phyloP scores from a whole-genome alignment of 1,284 basidiomycete species.

The Entoloma clypeatum region DNA sequence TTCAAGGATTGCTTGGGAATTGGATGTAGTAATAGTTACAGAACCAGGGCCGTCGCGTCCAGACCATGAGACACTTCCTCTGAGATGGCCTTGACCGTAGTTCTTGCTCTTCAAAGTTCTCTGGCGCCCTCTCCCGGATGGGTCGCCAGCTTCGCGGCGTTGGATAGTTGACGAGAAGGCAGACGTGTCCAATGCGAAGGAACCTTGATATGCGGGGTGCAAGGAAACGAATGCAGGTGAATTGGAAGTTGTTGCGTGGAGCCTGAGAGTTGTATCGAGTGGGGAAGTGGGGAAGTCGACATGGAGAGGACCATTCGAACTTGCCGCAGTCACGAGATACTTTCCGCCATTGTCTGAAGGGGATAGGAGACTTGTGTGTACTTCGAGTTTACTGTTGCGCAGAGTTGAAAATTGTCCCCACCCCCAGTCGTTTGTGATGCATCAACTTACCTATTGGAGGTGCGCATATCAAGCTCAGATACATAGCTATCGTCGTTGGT shows the following conservation, averaged over 20 bases:
- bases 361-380: conserved; percentile 17
- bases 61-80: conserved; percentile 21
- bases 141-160: conserved; percentile 17
- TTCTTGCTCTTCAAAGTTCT: conserved; percentile 12
- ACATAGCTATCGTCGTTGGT: conserved; percentile 20
- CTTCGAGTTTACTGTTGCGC: conserved; percentile 20
- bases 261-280: conserved; percentile 25
- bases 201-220: conserved; percentile 41
- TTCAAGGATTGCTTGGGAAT: conserved; percentile 17
- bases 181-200: conserved; percentile 34
- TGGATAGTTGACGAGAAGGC: conserved; percentile 17
- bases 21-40: conserved; percentile 18
- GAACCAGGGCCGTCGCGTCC: conserved; percentile 14
- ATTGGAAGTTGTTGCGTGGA: conserved; percentile 37
- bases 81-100: conserved; percentile 6
- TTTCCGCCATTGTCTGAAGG: conserved; percentile 20
- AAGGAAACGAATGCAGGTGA: conserved; percentile 31
- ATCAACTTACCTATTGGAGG: conserved; percentile 32
- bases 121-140: conserved; percentile 22
- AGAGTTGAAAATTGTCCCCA: neutral
- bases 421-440: too few relatives aligned
- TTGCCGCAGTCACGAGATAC: conserved; percentile 28
- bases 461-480: conserved; percentile 28
- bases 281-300: conserved; percentile 35
- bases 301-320: conserved; percentile 33